A percentile compares a stretch with the other conserved stretches of the same genome.
phyloP scores from a whole-genome alignment of 2,329 filamentous ascomycete species.

The Claviceps sp. region DNA sequence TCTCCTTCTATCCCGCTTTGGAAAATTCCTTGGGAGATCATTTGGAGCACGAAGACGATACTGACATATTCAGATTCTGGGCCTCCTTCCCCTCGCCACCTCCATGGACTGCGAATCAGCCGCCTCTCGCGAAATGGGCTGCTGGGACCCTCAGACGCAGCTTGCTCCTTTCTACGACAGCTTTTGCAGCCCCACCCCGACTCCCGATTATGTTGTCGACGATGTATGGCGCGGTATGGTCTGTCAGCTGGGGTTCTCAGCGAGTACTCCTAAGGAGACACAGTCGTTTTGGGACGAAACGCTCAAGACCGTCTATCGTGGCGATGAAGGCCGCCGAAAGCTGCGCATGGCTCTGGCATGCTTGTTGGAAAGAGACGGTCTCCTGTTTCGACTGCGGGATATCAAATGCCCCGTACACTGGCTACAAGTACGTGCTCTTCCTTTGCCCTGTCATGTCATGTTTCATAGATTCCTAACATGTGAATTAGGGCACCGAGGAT shows the following conservation, averaged over 20 bases:
- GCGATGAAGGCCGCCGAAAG: conserved; percentile 36
- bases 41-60: neutral
- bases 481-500: conserved; percentile 29
- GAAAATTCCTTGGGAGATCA: neutral
- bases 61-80: conserved; percentile 25
- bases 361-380: conserved; percentile 33
- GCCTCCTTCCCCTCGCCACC: conserved; percentile 34
- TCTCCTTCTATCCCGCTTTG: neutral
- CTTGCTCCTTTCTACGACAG: conserved; percentile 28
- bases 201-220: conserved; percentile 33
- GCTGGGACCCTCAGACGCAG: conserved; percentile 33
- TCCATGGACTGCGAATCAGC: conserved; percentile 40
- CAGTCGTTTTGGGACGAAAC: conserved; percentile 32
- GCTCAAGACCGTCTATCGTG: conserved; percentile 31
- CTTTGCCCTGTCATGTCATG: neutral
- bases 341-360: conserved; percentile 30
- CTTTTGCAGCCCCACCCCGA: conserved; percentile 25
- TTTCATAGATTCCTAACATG: neutral
- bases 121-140: conserved; percentile 29
- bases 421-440: conserved; percentile 29
- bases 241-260: conserved; percentile 30
- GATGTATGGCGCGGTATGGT: conserved; percentile 33
- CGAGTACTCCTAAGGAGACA: conserved; percentile 22
- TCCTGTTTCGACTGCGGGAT: conserved; percentile 31
- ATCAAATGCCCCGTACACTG: conserved; percentile 38